A percentile compares a stretch with the other conserved stretches of the same genome.
These are phyloP conservation scores for Tuber calosporum DNA, from an alignment of 495 filamentous ascomycete genomes.

Conservation along the genomic window DNA sequence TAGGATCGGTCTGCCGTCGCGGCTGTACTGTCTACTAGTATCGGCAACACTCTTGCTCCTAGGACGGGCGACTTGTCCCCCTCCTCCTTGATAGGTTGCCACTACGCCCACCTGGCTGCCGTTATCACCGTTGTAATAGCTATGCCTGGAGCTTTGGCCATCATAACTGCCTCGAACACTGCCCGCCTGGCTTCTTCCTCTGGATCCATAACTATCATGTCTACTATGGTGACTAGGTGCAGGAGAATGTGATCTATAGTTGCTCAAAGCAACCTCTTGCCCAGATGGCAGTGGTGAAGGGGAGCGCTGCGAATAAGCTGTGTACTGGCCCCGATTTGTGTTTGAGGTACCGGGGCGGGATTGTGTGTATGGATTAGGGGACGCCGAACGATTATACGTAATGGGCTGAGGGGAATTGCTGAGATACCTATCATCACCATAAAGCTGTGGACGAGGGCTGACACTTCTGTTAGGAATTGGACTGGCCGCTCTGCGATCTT, in stretches of 20 bases:
- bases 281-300: constrained; percentile 36
- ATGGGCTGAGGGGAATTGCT: constrained; percentile 36
- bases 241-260: constrained; percentile 34
- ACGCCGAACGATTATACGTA: constrained; percentile 33
- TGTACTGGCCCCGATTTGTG: constrained; percentile 34
- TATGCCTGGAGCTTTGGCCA: constrained; percentile 34
- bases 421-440: constrained; percentile 39
- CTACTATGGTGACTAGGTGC: constrained; percentile 38
- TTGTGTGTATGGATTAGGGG: constrained; percentile 41
- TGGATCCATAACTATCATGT: constrained; percentile 52
- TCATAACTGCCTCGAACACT: constrained; percentile 35
- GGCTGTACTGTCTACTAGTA: constrained; percentile 63
- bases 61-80: constrained; percentile 49
- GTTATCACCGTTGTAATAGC: constrained; percentile 30
- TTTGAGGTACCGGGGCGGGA: constrained; percentile 39
- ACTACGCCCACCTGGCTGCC: constrained; percentile 37
- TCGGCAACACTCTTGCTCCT: constrained; percentile 78
- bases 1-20: constrained; percentile 79
- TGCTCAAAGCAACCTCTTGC: constrained; percentile 37
- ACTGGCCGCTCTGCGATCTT: constrained; percentile 31
- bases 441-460: constrained; percentile 50
- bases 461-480: constrained; percentile 53
- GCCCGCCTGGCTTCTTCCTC: constrained; percentile 42
- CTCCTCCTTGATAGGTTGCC: constrained; percentile 28
- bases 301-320: constrained; percentile 38